Base-by-base conservation (phyloP, 305 asterid genomes). In the Fraxinus albicans region DNA sequence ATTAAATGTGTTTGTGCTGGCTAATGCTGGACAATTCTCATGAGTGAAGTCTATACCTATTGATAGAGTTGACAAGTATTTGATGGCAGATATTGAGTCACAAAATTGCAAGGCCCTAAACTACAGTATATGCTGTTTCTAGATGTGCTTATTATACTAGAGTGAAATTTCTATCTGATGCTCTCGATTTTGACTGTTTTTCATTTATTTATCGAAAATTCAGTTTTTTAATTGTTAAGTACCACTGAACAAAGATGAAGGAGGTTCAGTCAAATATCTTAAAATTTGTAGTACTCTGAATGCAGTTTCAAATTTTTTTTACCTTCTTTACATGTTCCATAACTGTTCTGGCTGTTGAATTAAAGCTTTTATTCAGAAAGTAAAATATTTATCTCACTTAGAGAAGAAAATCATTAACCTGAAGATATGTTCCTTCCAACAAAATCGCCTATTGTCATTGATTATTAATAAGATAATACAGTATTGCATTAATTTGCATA, bases 1-100 rank as follows among this genome's bases (percentile, higher is more conserved):
- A 23, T 47, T 83, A 90, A 86, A 81, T 83, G 82, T 85, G 79
- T 87, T 85, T 70, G 76, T 83, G 88, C 84, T 73, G 86, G 83
- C 79, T 74, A 82, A 78, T 63, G 58, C 82, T 44, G 80, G 21
- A 76, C 25, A 72, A 80, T 79, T 72, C 67, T 83, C 77, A 74
- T 81, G 77, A 82, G 77, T 84, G 84, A 77, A 84, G 83, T 79
- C 89, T 84, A 82, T 77, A 50, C 77, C 87, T 84, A 85, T 79
- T 55, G 76, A 69, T 83, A 85, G 60, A 77, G 31, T 73, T 70
- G 25, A 35, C 80, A 75, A 81, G 72, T 63, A 36, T 86, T 67
- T 70, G 82, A 83, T 87, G 80, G 80, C 47, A 29, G 79, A 76
- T 84, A 82, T 73, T 78, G 78, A 85, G 84, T 77, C 84, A 74